These are phyloP conservation scores for Coemansia pectinata DNA, from an alignment of 192 early-diverging fungal genomes.

Conservation along the genomic window DNA sequence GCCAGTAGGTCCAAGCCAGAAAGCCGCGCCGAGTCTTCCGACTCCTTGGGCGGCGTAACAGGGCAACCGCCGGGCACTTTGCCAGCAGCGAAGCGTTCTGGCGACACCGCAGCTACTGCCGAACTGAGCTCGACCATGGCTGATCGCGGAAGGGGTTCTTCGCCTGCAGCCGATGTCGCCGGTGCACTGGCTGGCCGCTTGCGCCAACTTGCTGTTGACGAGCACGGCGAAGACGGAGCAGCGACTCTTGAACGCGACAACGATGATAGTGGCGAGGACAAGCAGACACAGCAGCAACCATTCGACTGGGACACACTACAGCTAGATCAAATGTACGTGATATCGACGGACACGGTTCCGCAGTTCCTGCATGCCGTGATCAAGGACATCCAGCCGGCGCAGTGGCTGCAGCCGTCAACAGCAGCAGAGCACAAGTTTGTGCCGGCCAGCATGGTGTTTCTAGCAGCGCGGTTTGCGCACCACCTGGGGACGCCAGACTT, in stretches of 20 bases:
- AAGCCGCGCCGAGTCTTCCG: neutral
- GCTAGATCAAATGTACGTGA: slow-evolving; percentile 97
- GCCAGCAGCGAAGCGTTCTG: slow-evolving; percentile 11
- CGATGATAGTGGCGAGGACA: slow-evolving; percentile 37
- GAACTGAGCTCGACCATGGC: neutral
- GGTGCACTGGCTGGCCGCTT: slow-evolving; percentile 15
- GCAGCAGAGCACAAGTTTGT: slow-evolving; percentile 60
- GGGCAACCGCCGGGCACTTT: neutral
- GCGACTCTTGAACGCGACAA: slow-evolving; percentile 40
- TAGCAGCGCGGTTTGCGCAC: slow-evolving; percentile 86
- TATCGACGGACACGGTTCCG: slow-evolving; percentile 69
- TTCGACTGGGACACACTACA: slow-evolving; percentile 83
- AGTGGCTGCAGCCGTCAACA: slow-evolving; percentile 43
- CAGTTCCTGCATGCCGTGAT: slow-evolving; percentile 75
- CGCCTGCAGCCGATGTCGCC: neutral
- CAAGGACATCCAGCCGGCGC: slow-evolving; percentile 63
- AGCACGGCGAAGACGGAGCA: slow-evolving; percentile 7
- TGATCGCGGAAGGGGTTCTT: neutral
- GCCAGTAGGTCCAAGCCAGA: slow-evolving; percentile 31
- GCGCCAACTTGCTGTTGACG: slow-evolving; percentile 26
- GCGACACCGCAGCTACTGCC: slow-evolving; percentile 6
- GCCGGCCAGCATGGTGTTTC: slow-evolving; percentile 84
- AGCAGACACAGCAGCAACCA: slow-evolving; percentile 24
- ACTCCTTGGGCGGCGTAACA: neutral
- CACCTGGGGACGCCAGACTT: slow-evolving; percentile 75